Base-by-base conservation (phyloP, 73 alveolate genomes). In the Paraurostyla sp. region DNA sequence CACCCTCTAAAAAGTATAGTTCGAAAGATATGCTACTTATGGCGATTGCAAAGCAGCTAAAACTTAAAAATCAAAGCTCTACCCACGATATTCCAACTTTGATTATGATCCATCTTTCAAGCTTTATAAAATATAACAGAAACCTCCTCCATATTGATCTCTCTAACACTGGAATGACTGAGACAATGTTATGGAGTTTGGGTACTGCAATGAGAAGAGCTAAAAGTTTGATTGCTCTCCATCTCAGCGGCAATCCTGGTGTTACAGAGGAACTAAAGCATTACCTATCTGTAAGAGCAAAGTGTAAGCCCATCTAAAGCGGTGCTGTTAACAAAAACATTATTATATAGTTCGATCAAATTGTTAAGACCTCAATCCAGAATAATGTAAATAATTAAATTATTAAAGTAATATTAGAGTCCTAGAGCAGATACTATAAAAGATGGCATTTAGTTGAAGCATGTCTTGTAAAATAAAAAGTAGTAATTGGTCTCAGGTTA, bases 181-280 rank as follows among this genome's bases (percentile, higher is more conserved):
- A 81, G 82, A 11, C 29, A 1, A 36, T 58, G 69, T 13, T 81
- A 0, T 51, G 69, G 82, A 57, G 40, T 32, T 13, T 81, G 0
- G 91, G 91, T 27, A 42, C 91, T 27, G 68, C 91, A 20, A 6
- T 81, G 54, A 81, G 82, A 38, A 81, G 91, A 57, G 25, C 83
- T 9, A 81, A 27, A 43, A 56, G 83, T 59, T 7, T 81, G 45
- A 41, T 81, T 23, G 6, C 75, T 27, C 6, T 81, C n/a, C 91
- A 81, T 81, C 42, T 81, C 36, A 81, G 83, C 40, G 91, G 91
- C 27, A 81, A 81, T 57, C 91, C 91, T 3, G 91, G 91, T 0
- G 54, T 81, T 4, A 59, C 75, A 0, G 83, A 56, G 2, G 27
- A n/a, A n/a, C 27, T 58, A 3, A 81, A 56, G 23, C 71, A 56